These are phyloP conservation scores for Fusarium piperis DNA, from an alignment of 2,329 filamentous ascomycete species.

Conservation along the genomic window DNA sequence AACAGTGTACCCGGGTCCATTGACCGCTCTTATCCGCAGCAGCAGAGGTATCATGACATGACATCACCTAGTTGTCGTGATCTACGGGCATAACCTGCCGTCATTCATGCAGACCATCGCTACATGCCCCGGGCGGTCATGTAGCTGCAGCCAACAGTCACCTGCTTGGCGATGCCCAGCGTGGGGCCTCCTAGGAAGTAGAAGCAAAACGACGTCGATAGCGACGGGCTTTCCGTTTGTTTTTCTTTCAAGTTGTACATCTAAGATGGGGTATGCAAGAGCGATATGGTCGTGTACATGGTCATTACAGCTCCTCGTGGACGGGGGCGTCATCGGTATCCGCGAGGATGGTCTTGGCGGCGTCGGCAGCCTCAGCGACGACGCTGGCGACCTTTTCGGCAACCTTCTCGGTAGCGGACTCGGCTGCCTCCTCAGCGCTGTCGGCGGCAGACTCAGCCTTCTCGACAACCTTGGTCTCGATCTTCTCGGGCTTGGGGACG, in stretches of 20 bases:
- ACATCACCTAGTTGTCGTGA: constrained; percentile 22
- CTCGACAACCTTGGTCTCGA: constrained; percentile 39
- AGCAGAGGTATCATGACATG: constrained; percentile 15
- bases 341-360: constrained; percentile 60
- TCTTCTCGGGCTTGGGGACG: constrained; percentile 60
- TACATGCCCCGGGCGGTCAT: constrained; percentile 11
- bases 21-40: not conserved
- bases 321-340: constrained; percentile 66
- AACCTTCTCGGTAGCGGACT: constrained; percentile 50
- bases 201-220: constrained; percentile 13
- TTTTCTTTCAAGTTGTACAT: constrained; percentile 1
- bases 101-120: constrained; percentile 12
- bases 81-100: constrained; percentile 20
- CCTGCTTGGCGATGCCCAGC: not conserved
- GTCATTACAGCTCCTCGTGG: constrained; percentile 67
- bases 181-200: constrained; percentile 1
- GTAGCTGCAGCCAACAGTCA: constrained; percentile 24
- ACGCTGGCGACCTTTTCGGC: constrained; percentile 58
- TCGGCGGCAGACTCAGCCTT: constrained; percentile 40
- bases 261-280: constrained; percentile 16
- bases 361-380: constrained; percentile 60
- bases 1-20: not conserved
- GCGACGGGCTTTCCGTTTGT: not conserved
- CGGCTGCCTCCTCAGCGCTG: constrained; percentile 48
- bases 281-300: constrained; percentile 14